Conservation (phyloP, 768 basidiomycete genomes). For the Pleurotus tuoliensis region DNA sequence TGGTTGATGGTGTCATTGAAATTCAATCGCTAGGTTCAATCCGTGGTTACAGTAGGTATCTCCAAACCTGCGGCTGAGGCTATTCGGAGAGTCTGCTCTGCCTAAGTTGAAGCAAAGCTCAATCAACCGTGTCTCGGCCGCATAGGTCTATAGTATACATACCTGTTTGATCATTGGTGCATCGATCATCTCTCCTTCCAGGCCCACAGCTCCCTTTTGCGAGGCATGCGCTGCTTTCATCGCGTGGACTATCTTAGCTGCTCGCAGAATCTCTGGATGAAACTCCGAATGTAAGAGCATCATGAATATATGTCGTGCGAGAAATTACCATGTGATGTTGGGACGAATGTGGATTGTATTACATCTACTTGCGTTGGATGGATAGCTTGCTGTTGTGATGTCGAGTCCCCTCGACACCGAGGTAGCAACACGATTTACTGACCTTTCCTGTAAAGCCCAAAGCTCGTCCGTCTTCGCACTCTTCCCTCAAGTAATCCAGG, state of each 20-base stretch:
- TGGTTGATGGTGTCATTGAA: no score
- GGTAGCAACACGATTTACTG: background rate
- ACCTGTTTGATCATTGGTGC: constrained; percentile 89
- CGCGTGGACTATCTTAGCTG: constrained; percentile 62
- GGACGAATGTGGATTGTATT: constrained; percentile 78
- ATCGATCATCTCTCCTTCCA: constrained; percentile 86
- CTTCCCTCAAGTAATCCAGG: constrained; percentile 57
- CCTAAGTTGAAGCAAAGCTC: background rate
- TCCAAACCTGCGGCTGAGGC: constrained; percentile 8
- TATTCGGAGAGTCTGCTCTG: constrained; percentile 6
- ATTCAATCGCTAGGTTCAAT: background rate
- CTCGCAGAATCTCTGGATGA: constrained; percentile 66
- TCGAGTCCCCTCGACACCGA: constrained; percentile 1
- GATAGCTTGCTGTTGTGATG: constrained; percentile 75
- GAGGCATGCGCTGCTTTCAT: constrained; percentile 58
- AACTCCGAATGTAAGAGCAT: background rate
- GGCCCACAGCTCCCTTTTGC: constrained; percentile 65
- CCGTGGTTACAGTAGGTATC: background rate
- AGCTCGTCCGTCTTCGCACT: constrained; percentile 73
- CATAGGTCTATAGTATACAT: constrained; percentile 9
- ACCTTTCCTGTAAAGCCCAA: constrained; percentile 94
- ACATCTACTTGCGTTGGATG: constrained; percentile 81
- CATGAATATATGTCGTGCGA: background rate
- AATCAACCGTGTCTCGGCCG: background rate
- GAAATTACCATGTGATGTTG: constrained; percentile 57